Base-by-base conservation (phyloP, 2,329 filamentous ascomycete species). In the Teratosphaeria nubilosa region DNA sequence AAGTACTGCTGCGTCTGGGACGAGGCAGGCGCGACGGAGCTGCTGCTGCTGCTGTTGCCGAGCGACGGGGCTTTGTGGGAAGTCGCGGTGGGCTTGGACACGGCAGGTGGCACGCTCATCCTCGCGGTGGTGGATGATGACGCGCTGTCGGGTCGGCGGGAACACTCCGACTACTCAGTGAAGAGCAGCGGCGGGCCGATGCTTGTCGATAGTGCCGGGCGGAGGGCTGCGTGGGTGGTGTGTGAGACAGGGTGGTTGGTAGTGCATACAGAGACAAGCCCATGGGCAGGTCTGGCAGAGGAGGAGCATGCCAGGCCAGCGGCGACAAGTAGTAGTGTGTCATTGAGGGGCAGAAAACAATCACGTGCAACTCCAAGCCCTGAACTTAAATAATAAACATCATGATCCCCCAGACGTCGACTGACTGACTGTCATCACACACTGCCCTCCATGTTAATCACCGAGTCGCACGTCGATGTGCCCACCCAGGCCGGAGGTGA, bases 401-500 rank as follows among this genome's bases (percentile, higher is more conserved):
- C 32, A 11, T 14, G 14, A 34, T 34, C 32, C 14, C 10, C 32
- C 32, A 34, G 2, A 9, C 10, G 10, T 14, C 5, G 31, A 32
- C 6, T 34, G 10, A 34, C 32, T 5, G 6, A 11, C 11, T 11
- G 5, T 32, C 31, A 32, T 32, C 31, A 6, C 31, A 32, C 6
- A 32, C 11, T 11, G 11, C 6, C 52, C 16, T 34, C 6, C 20
- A 61, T 62, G 60, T 31, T 62, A 13, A 56, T 62, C 55, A 51
- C 41, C 16, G 83, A 86, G 67, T 78, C 76, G 20, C 74, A 82
- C 68, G 73, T 78, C 65, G 83, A 86, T 77, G 80, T 86, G 56
- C 70, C 78, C 10, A 86, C 83, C 51, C 77, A 82, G 67, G 78
- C 78, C 51, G 81, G 78, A 61, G 83, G 82, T 27, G 76, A 82